Conservation (phyloP, 805 yeast species). For the Myxozyma neotropica region DNA sequence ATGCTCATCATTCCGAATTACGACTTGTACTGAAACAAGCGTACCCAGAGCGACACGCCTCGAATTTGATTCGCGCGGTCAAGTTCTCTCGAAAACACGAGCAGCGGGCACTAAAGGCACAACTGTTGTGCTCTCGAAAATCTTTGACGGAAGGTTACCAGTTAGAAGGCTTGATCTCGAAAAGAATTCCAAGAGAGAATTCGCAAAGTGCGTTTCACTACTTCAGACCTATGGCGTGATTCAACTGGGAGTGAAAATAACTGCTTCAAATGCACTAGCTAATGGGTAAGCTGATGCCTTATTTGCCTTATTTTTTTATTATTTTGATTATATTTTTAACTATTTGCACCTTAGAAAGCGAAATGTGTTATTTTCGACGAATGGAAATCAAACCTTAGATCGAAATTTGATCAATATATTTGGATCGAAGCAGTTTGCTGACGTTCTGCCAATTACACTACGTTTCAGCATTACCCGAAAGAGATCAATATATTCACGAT, state of each 20-base stretch:
- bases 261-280: slow-evolving; percentile 54
- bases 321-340: neutral
- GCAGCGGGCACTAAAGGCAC: slow-evolving; percentile 72
- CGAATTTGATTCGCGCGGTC: slow-evolving; percentile 59
- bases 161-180: slow-evolving; percentile 77
- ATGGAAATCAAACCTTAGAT: slow-evolving; percentile 51
- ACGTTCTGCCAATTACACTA: slow-evolving; percentile 56
- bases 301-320: neutral
- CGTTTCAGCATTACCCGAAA: slow-evolving; percentile 10
- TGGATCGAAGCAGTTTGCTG: slow-evolving; percentile 67
- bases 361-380: slow-evolving; percentile 60
- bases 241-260: slow-evolving; percentile 57
- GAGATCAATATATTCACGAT: slow-evolving; percentile 12
- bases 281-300: slow-evolving; percentile 3
- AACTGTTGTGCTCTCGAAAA: slow-evolving; percentile 53
- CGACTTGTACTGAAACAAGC: slow-evolving; percentile 48
- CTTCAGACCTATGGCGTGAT: slow-evolving; percentile 72
- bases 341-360: slow-evolving; percentile 42
- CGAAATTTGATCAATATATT: slow-evolving; percentile 67
- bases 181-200: slow-evolving; percentile 70
- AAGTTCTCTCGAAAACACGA: slow-evolving; percentile 44
- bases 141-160: slow-evolving; percentile 68
- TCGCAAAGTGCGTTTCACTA: slow-evolving; percentile 62
- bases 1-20: slow-evolving; percentile 49
- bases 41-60: slow-evolving; percentile 63